A percentile compares a stretch with the other conserved stretches of the same genome.
Conservation (phyloP, 1,139 yeast genomes). For the Kodamaea alishanica region DNA sequence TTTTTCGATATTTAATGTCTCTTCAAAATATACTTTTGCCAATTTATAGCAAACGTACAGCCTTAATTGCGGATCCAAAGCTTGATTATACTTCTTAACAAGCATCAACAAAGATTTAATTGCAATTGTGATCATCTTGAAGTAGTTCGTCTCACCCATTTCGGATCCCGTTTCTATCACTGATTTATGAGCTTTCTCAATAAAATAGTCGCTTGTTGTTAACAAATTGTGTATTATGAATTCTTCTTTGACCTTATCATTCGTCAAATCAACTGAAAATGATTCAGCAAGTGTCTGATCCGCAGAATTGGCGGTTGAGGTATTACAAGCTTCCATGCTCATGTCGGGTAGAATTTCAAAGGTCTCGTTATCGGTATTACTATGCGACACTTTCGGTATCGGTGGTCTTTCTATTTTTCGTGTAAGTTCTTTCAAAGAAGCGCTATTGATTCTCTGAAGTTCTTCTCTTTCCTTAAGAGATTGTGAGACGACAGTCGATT, state of each 20-base stretch:
- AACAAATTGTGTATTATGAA: constrained; percentile 18
- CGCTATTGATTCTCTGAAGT: constrained; percentile 5
- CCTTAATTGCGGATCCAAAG: constrained; percentile 29
- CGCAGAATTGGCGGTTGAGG: no score
- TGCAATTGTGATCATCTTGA: constrained; percentile 34
- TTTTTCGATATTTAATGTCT: constrained; percentile 35
- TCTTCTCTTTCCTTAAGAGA: not conserved
- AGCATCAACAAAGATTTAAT: constrained; percentile 36
- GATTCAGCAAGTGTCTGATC: no score
- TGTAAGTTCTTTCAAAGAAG: constrained; percentile 3
- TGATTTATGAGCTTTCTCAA: constrained; percentile 23
- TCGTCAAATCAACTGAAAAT: no score
- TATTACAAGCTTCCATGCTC: no score
- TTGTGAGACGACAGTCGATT: no score
- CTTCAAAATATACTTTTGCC: constrained; percentile 35
- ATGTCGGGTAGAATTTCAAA: no score
- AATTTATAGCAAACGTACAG: constrained; percentile 32
- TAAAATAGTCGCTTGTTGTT: constrained; percentile 21
- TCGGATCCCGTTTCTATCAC: constrained; percentile 14
- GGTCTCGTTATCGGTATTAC: no score
- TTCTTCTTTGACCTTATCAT: no score
- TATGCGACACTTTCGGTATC: no score
- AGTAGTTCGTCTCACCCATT: constrained; percentile 27
- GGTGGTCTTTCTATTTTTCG: no score
- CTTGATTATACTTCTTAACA: constrained; percentile 22